These are phyloP conservation scores for Cladosporium austrohemisphaericum DNA, from an alignment of 2,329 filamentous ascomycete species.

Conservation along the genomic window DNA sequence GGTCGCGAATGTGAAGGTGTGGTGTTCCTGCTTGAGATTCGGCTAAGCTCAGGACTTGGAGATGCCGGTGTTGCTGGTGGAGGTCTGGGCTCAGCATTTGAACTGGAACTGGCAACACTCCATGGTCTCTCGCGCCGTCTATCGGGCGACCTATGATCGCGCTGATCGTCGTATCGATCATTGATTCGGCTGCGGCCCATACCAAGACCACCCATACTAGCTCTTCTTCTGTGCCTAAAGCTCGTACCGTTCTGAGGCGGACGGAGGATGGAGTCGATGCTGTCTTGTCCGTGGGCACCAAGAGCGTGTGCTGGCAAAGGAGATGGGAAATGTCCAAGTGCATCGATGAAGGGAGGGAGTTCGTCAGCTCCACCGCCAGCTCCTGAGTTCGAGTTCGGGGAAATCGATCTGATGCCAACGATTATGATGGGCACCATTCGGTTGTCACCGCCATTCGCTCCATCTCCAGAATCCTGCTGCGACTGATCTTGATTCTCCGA, in stretches of 20 bases:
- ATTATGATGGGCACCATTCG: slow-evolving; percentile 67
- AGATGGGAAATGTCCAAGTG: slow-evolving; percentile 47
- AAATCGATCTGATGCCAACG: slow-evolving; percentile 65
- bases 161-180: slow-evolving; percentile 45
- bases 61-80: slow-evolving; percentile 63
- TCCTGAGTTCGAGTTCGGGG: slow-evolving; percentile 44
- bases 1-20: slow-evolving; percentile 33
- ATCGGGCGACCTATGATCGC: slow-evolving; percentile 49
- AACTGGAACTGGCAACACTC: slow-evolving; percentile 33
- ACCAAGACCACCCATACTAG: slow-evolving; percentile 51
- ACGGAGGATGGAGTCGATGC: slow-evolving; percentile 49
- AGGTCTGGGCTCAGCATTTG: slow-evolving; percentile 49
- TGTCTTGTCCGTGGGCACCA: slow-evolving; percentile 39
- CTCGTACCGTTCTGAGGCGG: slow-evolving; percentile 54
- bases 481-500: slow-evolving; percentile 1
- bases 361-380: slow-evolving; percentile 41
- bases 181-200: slow-evolving; percentile 31
- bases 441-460: slow-evolving; percentile 38
- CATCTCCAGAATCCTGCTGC: slow-evolving; percentile 21
- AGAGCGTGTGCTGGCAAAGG: slow-evolving; percentile 32
- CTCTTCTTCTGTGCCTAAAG: slow-evolving; percentile 51
- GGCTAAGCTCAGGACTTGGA: slow-evolving; percentile 49
- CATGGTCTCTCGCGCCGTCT: slow-evolving; percentile 36
- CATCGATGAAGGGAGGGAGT: slow-evolving; percentile 49
- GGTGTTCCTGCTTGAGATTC: slow-evolving; percentile 39